A percentile compares a stretch with the other conserved stretches of the same genome.
Evolutionary conservation across 257 asterid genomes (phyloP).

Genomic region (Cynanchum wilfordii): DNA sequence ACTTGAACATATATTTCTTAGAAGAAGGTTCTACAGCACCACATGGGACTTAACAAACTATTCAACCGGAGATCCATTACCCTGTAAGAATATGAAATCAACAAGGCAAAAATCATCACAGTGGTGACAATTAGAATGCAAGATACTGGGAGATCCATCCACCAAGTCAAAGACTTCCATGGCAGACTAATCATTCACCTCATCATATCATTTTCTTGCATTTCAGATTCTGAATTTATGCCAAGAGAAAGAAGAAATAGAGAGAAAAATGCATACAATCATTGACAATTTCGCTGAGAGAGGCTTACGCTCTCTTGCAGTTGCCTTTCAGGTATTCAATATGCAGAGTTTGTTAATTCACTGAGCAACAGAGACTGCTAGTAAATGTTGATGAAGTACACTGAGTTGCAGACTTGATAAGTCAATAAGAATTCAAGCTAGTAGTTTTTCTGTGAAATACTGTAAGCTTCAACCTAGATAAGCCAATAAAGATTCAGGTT

Average conservation of each 20-base stretch:
- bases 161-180: background rate
- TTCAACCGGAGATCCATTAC: background rate
- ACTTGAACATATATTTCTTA: background rate
- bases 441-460: background rate
- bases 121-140: too few species aligned
- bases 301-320: conserved; percentile 24
- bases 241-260: conserved; percentile 22
- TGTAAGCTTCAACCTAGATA: background rate
- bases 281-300: conserved; percentile 32
- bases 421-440: background rate
- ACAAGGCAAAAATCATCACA: too few species aligned
- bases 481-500: background rate
- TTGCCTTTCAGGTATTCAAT: conserved; percentile 21
- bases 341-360: background rate
- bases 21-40: background rate
- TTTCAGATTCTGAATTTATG: conserved; percentile 23
- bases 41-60: background rate
- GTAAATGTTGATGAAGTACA: background rate
- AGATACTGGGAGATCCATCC: background rate
- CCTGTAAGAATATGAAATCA: too few species aligned
- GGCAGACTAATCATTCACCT: background rate
- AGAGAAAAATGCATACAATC: conserved; percentile 19
- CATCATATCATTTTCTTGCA: background rate
- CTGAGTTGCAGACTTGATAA: background rate
- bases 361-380: too few species aligned